A percentile compares a stretch with the other conserved stretches of the same genome.
Evolutionary conservation across 2,329 filamentous ascomycete species (phyloP).

Genomic region (Sarocladium brachiariae): DNA sequence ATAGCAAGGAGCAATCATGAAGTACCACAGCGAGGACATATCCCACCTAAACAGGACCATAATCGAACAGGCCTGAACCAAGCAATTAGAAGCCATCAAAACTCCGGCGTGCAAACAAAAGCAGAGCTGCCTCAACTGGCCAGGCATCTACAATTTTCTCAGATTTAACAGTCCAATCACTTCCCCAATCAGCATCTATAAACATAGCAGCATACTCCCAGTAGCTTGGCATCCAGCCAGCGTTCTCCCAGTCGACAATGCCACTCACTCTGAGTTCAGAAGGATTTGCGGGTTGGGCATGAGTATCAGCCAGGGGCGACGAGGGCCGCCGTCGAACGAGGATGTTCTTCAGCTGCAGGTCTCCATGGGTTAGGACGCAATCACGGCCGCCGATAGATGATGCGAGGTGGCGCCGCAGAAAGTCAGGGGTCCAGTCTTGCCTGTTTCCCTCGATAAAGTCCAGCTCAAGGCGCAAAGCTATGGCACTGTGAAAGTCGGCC

Average conservation of each 20-base stretch:
- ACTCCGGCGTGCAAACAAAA: not conserved
- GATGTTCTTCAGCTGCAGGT: not conserved
- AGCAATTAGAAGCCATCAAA: too few species aligned
- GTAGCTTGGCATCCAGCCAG: not conserved
- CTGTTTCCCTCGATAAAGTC: not conserved
- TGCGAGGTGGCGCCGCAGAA: not conserved
- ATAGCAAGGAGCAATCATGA: too few species aligned
- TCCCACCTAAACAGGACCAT: too few species aligned
- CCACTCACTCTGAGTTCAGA: not conserved
- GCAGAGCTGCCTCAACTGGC: not conserved
- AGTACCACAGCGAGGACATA: too few species aligned
- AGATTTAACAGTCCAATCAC: not conserved
- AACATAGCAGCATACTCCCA: not conserved
- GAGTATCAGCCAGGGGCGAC: not conserved
- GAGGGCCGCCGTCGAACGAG: not conserved
- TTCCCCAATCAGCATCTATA: not conserved
- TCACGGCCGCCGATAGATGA: not conserved
- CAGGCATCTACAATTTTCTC: not conserved
- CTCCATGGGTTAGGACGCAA: not conserved
- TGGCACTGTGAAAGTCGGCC: not conserved
- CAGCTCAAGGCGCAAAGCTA: not conserved
- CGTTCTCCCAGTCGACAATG: not conserved
- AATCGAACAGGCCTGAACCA: too few species aligned
- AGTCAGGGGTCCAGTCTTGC: not conserved
- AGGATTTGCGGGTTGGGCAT: not conserved